These are phyloP conservation scores for Uromyces viciae-fabae DNA, from an alignment of 1,284 basidiomycete genomes.

Conservation along the genomic window DNA sequence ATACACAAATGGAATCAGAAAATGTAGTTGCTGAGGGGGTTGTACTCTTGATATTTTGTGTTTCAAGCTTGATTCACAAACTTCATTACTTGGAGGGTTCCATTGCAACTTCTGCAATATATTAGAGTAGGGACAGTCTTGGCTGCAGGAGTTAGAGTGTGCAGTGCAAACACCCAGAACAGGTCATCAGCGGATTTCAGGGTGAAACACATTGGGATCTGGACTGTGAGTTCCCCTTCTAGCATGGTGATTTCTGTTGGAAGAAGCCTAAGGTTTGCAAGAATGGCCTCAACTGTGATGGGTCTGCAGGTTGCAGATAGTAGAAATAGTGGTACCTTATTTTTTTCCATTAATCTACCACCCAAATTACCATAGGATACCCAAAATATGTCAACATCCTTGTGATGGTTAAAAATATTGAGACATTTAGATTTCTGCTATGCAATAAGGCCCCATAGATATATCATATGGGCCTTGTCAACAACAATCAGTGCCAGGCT, in stretches of 20 bases:
- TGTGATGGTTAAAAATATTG: neutral
- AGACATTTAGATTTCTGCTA: neutral
- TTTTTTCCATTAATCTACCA: neutral
- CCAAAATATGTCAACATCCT: neutral
- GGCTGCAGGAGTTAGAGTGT: neutral
- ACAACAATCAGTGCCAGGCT: neutral
- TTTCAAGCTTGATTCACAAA: neutral
- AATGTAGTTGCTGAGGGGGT: neutral
- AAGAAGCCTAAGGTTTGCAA: conserved; percentile 1
- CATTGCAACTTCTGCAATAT: neutral
- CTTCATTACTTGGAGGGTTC: conserved; percentile 6
- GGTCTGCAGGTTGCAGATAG: conserved; percentile 21
- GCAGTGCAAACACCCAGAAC: neutral
- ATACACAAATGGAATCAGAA: neutral
- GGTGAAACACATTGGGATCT: neutral
- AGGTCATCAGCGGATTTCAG: neutral
- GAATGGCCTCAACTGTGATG: neutral
- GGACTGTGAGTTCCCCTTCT: neutral
- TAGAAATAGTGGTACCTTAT: neutral
- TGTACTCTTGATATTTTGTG: neutral
- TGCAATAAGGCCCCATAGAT: conserved; percentile 10
- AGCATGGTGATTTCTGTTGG: too few relatives aligned
- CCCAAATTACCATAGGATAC: neutral
- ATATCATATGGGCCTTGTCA: neutral
- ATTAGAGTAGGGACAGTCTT: neutral